phyloP scores from a whole-genome alignment of 352 stramenopile species.

The Pythium apleroticum region DNA sequence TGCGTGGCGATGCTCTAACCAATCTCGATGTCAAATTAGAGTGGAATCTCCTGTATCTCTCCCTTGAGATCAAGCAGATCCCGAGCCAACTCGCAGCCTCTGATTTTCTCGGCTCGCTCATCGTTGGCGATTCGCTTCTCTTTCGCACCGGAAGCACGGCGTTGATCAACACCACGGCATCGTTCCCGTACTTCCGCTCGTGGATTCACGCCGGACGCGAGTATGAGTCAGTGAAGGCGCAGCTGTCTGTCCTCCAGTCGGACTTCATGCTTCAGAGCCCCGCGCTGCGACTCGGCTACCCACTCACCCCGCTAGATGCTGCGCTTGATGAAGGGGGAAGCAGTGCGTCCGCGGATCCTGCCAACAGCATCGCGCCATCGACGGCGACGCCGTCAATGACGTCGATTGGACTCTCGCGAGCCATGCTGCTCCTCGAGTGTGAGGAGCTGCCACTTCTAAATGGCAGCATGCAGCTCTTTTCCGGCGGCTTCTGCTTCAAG shows the following conservation, averaged over 20 bases:
- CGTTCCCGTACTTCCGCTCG: constrained; percentile 63
- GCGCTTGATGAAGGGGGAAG: constrained; percentile 19
- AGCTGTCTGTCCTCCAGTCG: constrained; percentile 49
- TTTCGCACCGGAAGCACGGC: constrained; percentile 9
- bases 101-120: constrained; percentile 42
- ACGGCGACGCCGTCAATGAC: constrained; percentile 8
- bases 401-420: constrained; percentile 34
- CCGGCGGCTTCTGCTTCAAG: constrained; percentile 60
- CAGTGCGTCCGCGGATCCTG: background rate
- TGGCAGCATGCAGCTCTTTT: constrained; percentile 57
- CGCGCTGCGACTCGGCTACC: constrained; percentile 45
- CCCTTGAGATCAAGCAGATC: constrained; percentile 39
- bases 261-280: constrained; percentile 67
- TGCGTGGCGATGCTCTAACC: no score
- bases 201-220: constrained; percentile 58
- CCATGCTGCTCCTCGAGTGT: constrained; percentile 49
- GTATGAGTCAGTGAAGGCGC: constrained; percentile 36
- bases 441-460: constrained; percentile 40
- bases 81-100: constrained; percentile 27
- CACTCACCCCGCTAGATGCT: constrained; percentile 37
- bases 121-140: constrained; percentile 61
- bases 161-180: constrained; percentile 47
- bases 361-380: constrained; percentile 21
- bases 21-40: constrained; percentile 24
- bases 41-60: constrained; percentile 60